phyloP scores from a whole-genome alignment of 1,139 yeast genomes.

The Yamadazyma diospyri region DNA sequence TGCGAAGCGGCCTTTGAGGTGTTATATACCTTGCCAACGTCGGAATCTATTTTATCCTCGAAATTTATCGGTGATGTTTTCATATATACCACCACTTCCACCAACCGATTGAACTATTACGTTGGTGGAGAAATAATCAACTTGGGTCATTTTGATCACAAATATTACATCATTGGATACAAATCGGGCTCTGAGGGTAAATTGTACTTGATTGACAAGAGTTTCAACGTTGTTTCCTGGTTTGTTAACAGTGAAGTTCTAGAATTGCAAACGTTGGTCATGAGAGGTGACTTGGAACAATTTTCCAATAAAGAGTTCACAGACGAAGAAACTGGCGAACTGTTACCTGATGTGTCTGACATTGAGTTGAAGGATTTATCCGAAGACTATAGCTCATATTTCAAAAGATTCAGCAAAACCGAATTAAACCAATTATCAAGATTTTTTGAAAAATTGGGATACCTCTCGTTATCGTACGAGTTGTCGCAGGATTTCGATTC shows the following conservation, averaged over 20 bases:
- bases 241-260: conserved; percentile 78
- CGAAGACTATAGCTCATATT: conserved; percentile 44
- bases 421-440: conserved; percentile 83
- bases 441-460: conserved; percentile 91
- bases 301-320: conserved; percentile 29
- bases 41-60: conserved; percentile 80
- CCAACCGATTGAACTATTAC: conserved; percentile 87
- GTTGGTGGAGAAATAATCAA: conserved; percentile 94
- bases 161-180: conserved; percentile 84
- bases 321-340: conserved; percentile 41
- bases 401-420: conserved; percentile 52
- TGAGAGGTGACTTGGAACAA: conserved; percentile 81
- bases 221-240: conserved; percentile 79
- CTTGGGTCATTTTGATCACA: conserved; percentile 88
- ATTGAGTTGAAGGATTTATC: conserved; percentile 64
- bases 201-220: conserved; percentile 87
- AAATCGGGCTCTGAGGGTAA: conserved; percentile 79
- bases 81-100: conserved; percentile 73
- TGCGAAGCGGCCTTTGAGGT: conserved; percentile 85
- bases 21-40: conserved; percentile 64
- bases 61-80: conserved; percentile 97
- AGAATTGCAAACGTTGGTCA: conserved; percentile 91
- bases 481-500: conserved; percentile 85
- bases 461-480: conserved; percentile 73
- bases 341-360: conserved; percentile 45